Evolutionary conservation across 257 asterid genomes (phyloP), one percentile per base, ranked within the genome.

Genomic region (Datura wrightii): DNA sequence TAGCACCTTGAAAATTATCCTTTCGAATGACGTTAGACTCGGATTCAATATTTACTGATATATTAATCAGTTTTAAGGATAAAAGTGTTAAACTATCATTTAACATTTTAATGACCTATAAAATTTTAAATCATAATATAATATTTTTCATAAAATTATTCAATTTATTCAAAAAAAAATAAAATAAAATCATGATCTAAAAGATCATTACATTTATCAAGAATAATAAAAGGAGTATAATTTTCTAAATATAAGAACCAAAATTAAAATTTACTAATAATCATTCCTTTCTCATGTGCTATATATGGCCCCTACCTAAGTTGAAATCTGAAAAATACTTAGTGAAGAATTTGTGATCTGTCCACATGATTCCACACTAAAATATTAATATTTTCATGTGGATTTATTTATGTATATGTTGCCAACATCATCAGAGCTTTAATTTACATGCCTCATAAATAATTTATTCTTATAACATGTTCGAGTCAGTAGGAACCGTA

Each of bases 291-390:
- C 55, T 71, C 55, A 71, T n/a, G 48, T 70, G 55, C n/a, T 46
- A 18, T 69, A 67, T 3, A 69, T 34, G 72, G 36, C 79, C 37
- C 79, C 79, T 70, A 42, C 79, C 55, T 46, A 42, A 42, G 55
- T 70, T 70, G 2, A 72, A 72, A 72, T 31, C 80, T 72, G 41
- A 46, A 71, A 42, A 72, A 72, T n/a, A 72, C 37, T 60, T 4
- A 2, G 44, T 65, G n/a, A 31, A 31, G 7, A 11, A 36, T 3
- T 65, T 1, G 71, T 36, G 19, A 74, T 74, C 80, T 46, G 59
- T 13, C 58, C 19, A 46, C 58, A 19, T 72, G 59, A 74, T 19
- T 74, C 59, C 80, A n/a, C 19, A 66, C 53, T 70, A 70, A 16
- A 18, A 74, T 24, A 74, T 74, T 46, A 50, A 74, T 72, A 72